phyloP scores from a whole-genome alignment of 176 grass and related monocot genomes.

The Stipa capillata region DNA sequence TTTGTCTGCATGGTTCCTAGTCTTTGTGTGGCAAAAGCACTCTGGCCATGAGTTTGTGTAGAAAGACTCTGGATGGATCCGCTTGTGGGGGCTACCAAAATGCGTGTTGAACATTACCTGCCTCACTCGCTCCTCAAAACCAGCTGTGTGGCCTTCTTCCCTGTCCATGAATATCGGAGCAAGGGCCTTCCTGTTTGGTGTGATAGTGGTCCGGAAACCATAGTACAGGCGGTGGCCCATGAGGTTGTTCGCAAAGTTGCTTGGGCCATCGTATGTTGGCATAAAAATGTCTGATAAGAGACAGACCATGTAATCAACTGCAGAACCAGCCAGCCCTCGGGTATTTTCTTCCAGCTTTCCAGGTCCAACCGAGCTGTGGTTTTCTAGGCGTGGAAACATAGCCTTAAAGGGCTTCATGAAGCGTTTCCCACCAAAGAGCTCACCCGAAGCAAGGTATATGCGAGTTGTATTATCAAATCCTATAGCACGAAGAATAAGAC shows the following conservation, averaged over 20 bases:
- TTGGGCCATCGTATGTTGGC: conserved; percentile 85
- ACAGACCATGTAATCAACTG: conserved; percentile 96
- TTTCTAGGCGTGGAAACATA: conserved; percentile 71
- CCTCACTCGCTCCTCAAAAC: conserved; percentile 69
- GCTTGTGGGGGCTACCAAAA: conserved; percentile 65
- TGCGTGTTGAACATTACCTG: conserved; percentile 62
- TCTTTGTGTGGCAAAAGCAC: conserved; percentile 67
- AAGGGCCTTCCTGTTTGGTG: conserved; percentile 72
- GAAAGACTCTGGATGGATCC: conserved; percentile 67
- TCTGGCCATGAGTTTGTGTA: conserved; percentile 96
- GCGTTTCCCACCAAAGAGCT: conserved; percentile 76
- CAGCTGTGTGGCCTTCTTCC: conserved; percentile 42
- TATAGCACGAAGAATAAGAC: conserved; percentile 62
- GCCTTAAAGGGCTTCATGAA: conserved; percentile 76
- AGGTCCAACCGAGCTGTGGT: conserved; percentile 68
- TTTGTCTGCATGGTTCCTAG: conserved; percentile 38
- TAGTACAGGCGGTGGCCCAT: conserved; percentile 90
- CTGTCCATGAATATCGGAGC: conserved; percentile 79
- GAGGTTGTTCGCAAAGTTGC: conserved; percentile 96
- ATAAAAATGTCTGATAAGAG: conserved; percentile 91
- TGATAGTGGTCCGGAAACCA: conserved; percentile 77
- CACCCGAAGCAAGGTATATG: conserved; percentile 88
- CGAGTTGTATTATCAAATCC: conserved; percentile 71
- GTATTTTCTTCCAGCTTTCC: conserved; percentile 75
- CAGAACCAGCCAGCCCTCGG: conserved; percentile 69